phyloP scores from a whole-genome alignment of 768 basidiomycete genomes.

The Mycena alexandri region DNA sequence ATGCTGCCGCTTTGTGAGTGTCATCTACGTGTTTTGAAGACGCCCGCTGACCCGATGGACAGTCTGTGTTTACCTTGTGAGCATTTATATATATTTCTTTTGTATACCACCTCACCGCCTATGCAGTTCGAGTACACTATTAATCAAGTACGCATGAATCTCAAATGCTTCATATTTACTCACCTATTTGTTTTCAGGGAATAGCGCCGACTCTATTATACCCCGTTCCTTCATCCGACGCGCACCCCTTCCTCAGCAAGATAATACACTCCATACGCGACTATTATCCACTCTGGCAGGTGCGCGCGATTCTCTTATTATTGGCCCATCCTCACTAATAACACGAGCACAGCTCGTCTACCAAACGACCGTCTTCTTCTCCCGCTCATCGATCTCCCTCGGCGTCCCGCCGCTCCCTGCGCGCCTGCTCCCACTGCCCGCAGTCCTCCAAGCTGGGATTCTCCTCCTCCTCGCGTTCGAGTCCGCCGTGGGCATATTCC shows the following conservation, averaged over 20 bases:
- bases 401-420: conserved; percentile 85
- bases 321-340: conserved; percentile 4
- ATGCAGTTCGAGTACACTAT: conserved; percentile 92
- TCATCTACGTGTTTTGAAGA: neutral
- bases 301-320: conserved; percentile 44
- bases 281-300: conserved; percentile 97
- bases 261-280: conserved; percentile 89
- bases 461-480: conserved; percentile 74
- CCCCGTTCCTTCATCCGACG: conserved; percentile 76
- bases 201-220: conserved; percentile 92
- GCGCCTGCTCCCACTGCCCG: conserved; percentile 78
- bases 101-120: conserved; percentile 17
- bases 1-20: conserved; percentile 94
- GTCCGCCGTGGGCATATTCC: conserved; percentile 77
- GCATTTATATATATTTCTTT: conserved; percentile 36
- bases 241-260: conserved; percentile 73
- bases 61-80: conserved; percentile 61
- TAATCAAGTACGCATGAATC: conserved; percentile 71
- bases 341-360: conserved; percentile 74
- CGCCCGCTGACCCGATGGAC: conserved; percentile 7
- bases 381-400: conserved; percentile 90
- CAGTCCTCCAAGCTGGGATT: conserved; percentile 77
- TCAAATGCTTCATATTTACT: neutral
- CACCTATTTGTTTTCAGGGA: conserved; percentile 61
- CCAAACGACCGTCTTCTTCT: conserved; percentile 92